Evolutionary conservation across 2,329 filamentous ascomycete species (phyloP), one percentile per base, ranked within the genome.

Genomic region (Macrophomina pseudophaseolina): DNA sequence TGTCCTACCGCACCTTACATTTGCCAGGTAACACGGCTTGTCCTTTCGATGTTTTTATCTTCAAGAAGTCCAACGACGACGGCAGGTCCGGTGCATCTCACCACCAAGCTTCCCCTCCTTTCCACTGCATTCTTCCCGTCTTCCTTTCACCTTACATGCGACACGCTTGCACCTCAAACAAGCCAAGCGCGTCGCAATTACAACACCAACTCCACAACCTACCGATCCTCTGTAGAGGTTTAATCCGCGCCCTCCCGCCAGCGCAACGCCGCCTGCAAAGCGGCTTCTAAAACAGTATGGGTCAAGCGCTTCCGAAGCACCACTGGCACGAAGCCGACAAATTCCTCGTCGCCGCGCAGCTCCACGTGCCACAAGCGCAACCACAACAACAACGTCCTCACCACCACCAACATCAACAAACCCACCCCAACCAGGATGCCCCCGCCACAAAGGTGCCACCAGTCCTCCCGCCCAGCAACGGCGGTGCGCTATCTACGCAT

Each of bases 321-420:
- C 42, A 62, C 30, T 62, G 58, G 58, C 58, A 49, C 44, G 44
- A 32, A 14, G 58, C 58, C 58, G 58, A 62, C 58, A 38, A 16
- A 11, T 62, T 62, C 44, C 30, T 62, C n/a, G 9, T 49, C 42
- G 42, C 44, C 14, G 58, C 58, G 30, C 58, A 62, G 3, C 58
- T 62, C 30, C 58, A 49, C 58, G 58, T 62, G 58, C 58, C 58
- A 32, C n/a, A 33, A 11, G 11, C 23, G 18, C 38, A 9, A 54
- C 52, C 12, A 44, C 56, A 23, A 30, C 42, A 18, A 9, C 56
- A 48, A 14, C 54, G 18, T 1, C 58, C 49, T 1, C 42, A 60
- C 6, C 12, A 48, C 11, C 28, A 28, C 9, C 42, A 18, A 42
- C 44, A 11, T 16, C 30, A 62, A 6, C 58, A 38, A 30, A 18